phyloP scores from a whole-genome alignment of 2,329 filamentous ascomycete genomes.

The Stachybotrys elegans region DNA sequence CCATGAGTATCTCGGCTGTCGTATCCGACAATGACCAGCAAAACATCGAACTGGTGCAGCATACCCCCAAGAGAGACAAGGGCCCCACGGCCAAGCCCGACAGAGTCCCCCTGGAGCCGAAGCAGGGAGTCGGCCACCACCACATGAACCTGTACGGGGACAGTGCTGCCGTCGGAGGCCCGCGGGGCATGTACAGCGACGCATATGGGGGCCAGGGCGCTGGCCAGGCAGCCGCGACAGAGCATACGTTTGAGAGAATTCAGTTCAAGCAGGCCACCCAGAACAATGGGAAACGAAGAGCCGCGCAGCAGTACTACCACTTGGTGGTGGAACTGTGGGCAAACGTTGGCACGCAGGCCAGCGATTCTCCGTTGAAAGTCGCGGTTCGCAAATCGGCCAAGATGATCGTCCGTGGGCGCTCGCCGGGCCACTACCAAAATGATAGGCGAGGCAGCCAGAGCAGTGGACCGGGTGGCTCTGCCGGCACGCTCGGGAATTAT shows the following conservation, averaged over 20 bases:
- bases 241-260: conserved; percentile 76
- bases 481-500: conserved; percentile 52
- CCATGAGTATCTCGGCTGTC: conserved; percentile 79
- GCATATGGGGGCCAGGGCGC: conserved; percentile 25
- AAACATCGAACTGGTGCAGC: conserved; percentile 78
- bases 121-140: conserved; percentile 50
- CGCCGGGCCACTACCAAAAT: conserved; percentile 74
- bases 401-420: conserved; percentile 83
- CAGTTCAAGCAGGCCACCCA: conserved; percentile 93
- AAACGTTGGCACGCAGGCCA: conserved; percentile 49
- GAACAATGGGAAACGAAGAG: conserved; percentile 87
- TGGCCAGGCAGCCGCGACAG: conserved; percentile 38
- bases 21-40: conserved; percentile 73
- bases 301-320: conserved; percentile 89
- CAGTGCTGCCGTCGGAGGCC: conserved; percentile 19
- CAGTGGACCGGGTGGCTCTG: conserved; percentile 62
- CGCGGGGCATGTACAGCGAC: conserved; percentile 35
- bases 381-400: conserved; percentile 69
- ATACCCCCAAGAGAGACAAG: conserved; percentile 88
- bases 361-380: conserved; percentile 61
- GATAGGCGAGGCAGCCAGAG: conserved; percentile 63
- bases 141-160: conserved; percentile 41
- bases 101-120: conserved; percentile 62
- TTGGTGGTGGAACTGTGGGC: conserved; percentile 81
- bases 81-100: conserved; percentile 73